A percentile compares a stretch with the other conserved stretches of the same genome.
phyloP scores from a whole-genome alignment of 441 rosid species.

The Metrosideros polymorpha region DNA sequence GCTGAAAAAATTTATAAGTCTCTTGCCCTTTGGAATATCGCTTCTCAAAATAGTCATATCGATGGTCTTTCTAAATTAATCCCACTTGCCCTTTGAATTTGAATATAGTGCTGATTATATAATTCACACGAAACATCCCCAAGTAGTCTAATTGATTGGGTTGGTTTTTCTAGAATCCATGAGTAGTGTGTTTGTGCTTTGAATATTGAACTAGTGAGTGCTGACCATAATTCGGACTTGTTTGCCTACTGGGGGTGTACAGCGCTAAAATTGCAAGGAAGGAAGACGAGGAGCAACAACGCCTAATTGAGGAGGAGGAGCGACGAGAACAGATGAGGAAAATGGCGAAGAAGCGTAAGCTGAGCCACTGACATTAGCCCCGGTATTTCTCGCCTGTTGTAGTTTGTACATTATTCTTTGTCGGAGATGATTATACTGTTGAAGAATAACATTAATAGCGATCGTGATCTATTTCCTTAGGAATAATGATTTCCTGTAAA shows the following conservation, averaged over 20 bases:
- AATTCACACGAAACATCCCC: background rate
- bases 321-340: constrained; percentile 39
- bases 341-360: constrained; percentile 49
- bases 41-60: background rate
- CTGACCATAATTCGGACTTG: background rate
- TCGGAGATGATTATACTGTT: background rate
- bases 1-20: background rate
- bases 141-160: background rate
- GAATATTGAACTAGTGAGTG: background rate
- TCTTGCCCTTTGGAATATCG: background rate
- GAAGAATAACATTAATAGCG: background rate
- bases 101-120: background rate
- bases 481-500: background rate
- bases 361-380: constrained; percentile 5
- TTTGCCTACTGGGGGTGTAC: background rate
- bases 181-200: background rate
- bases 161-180: background rate
- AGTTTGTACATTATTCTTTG: background rate
- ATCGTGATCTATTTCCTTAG: background rate
- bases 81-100: background rate
- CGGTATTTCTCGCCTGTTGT: background rate
- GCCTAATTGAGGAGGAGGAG: constrained; percentile 70
- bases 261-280: constrained; percentile 68
- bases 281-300: constrained; percentile 70
- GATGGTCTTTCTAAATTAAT: background rate